A percentile compares a stretch with the other conserved stretches of the same genome.
phyloP scores from a whole-genome alignment of 352 stramenopile species.

The Pythium pectinolyticum region DNA sequence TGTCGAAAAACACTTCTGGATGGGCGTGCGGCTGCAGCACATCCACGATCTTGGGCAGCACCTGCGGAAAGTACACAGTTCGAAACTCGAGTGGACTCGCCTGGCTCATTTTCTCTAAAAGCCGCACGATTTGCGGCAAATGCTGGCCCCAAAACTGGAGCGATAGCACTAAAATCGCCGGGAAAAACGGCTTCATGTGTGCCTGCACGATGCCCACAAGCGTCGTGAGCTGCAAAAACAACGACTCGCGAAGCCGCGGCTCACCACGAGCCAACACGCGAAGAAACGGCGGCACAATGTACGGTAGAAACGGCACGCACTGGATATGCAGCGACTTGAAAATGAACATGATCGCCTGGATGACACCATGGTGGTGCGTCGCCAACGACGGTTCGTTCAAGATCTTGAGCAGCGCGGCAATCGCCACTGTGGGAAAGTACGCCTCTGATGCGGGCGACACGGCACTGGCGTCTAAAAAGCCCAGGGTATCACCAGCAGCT shows the following conservation, averaged over 20 bases:
- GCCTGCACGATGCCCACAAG: slow-evolving; percentile 95
- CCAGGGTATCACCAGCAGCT: slow-evolving; percentile 33
- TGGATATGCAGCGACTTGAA: slow-evolving; percentile 96
- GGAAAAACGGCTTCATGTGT: slow-evolving; percentile 96
- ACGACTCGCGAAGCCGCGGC: slow-evolving; percentile 90
- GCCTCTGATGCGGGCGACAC: slow-evolving; percentile 83
- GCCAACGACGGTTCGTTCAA: slow-evolving; percentile 95
- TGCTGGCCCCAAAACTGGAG: slow-evolving; percentile 97
- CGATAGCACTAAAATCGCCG: slow-evolving; percentile 95
- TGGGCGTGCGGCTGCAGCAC: slow-evolving; percentile 69
- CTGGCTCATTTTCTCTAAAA: slow-evolving; percentile 92
- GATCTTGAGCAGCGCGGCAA: slow-evolving; percentile 96
- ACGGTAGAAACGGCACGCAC: slow-evolving; percentile 96
- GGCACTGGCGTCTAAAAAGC: slow-evolving; percentile 64
- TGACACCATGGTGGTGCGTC: slow-evolving; percentile 95
- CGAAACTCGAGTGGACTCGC: slow-evolving; percentile 78
- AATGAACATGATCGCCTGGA: slow-evolving; percentile 99
- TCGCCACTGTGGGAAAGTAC: slow-evolving; percentile 97
- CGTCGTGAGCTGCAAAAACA: slow-evolving; percentile 96
- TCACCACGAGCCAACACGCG: slow-evolving; percentile 91
- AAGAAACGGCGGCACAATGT: slow-evolving; percentile 97
- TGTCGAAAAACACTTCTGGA: slow-evolving; percentile 56
- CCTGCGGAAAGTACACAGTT: slow-evolving; percentile 80
- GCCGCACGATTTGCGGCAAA: slow-evolving; percentile 93
- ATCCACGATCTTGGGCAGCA: slow-evolving; percentile 88